A percentile compares a stretch with the other conserved stretches of the same genome.
phyloP scores from a whole-genome alignment of 306 rosid genomes.

The Abrus precatorius region DNA sequence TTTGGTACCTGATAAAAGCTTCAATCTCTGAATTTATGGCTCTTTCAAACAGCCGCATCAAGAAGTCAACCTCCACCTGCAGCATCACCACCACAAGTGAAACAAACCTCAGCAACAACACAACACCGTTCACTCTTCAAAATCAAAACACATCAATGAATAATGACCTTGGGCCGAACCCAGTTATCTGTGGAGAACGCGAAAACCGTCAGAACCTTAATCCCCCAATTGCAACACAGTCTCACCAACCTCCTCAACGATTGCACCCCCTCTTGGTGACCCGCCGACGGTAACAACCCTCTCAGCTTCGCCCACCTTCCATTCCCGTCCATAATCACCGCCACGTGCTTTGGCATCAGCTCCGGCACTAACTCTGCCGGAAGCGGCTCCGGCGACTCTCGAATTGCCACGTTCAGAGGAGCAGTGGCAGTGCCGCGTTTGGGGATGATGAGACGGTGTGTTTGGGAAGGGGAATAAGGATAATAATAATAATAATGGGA shows the following conservation, averaged over 20 bases:
- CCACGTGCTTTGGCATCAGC: constrained; percentile 87
- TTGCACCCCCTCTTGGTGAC: constrained; percentile 67
- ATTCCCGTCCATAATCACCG: constrained; percentile 86
- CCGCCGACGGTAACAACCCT: constrained; percentile 56
- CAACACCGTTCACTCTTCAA: not conserved
- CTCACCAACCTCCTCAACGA: constrained; percentile 57
- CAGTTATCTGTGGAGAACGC: constrained; percentile 78
- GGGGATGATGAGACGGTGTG: not conserved
- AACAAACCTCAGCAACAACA: not conserved
- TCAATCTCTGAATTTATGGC: constrained; percentile 56
- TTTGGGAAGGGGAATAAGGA: not conserved
- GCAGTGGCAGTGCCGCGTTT: not conserved
- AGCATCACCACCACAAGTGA: constrained; percentile 24
- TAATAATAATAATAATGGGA: not conserved
- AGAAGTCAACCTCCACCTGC: constrained; percentile 75
- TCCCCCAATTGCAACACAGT: constrained; percentile 67
- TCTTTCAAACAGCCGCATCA: constrained; percentile 68
- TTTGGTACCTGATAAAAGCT: constrained; percentile 52
- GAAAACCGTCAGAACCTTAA: constrained; percentile 73
- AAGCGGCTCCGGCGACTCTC: constrained; percentile 44
- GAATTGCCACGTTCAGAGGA: too few relatives aligned
- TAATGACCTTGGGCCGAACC: constrained; percentile 69
- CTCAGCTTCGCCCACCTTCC: constrained; percentile 78
- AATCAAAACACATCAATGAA: not conserved
- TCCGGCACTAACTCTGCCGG: constrained; percentile 63